Base-by-base conservation (phyloP, 2,329 filamentous ascomycete genomes). In the Anisogramma anomala region DNA sequence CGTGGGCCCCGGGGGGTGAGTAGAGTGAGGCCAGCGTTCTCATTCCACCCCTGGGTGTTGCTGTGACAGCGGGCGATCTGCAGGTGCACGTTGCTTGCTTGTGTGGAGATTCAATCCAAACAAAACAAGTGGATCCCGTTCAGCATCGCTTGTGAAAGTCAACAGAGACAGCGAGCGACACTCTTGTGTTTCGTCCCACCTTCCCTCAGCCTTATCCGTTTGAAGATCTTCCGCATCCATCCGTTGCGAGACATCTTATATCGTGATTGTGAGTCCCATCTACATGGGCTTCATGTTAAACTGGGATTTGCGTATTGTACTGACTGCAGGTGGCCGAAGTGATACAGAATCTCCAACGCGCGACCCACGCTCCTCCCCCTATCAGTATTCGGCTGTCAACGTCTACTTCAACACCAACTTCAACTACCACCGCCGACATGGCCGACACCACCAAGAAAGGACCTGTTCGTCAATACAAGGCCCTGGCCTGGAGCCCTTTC, bases 371-470 rank as follows among this genome's bases (percentile, higher is more conserved):
- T 35, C 25, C 19, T 41, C 43, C 34, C 41, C 44, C 41, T 36
- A 36, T 47, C 44, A 28, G 9, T 6, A 5, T 23, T 6, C 22
- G 6, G 9, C 22, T 9, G 22, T 23, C 22, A 23, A 23, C 17
- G 22, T 10, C 19, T n/a, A 26, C 19, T 20, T 20, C 27, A n/a
- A n/a, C n/a, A n/a, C n/a, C n/a, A n/a, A n/a, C n/a, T n/a, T 15
- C n/a, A 30, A n/a, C 27, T 9, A 15, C 26, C 9, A 44, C 22
- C 32, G 26, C 31, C 38, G 31, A 10, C 26, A 47, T 47, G 44
- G 42, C 44, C 18, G 44, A 47, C 28, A 11, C 30, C 17, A 32
- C 14, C 30, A 47, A 47, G 44, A 43, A 47, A 31, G 41, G 41
- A 5, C 44, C 44, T 30, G 44, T 47, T 33, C 19, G 44, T 47